phyloP scores from a whole-genome alignment of 257 asterid genomes.

The Petunia axillaris region DNA sequence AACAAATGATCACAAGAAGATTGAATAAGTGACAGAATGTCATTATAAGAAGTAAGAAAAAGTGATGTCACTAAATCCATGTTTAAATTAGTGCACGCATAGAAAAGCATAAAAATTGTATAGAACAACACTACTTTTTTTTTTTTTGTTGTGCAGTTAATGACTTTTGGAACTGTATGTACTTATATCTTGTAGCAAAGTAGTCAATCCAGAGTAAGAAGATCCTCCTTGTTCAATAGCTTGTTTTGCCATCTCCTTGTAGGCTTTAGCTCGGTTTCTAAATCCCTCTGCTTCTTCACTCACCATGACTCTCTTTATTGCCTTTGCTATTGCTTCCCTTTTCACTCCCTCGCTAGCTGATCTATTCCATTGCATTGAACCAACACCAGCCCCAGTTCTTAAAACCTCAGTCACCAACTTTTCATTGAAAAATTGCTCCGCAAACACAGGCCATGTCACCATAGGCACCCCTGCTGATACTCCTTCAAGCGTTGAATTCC shows the following conservation, averaged over 20 bases:
- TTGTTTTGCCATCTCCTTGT: constrained; percentile 42
- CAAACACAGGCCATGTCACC: constrained; percentile 54
- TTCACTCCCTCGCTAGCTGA: constrained; percentile 41
- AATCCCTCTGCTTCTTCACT: constrained; percentile 46
- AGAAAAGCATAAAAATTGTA: no score
- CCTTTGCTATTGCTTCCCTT: constrained; percentile 42
- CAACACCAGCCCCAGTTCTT: constrained; percentile 44
- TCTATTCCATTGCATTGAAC: constrained; percentile 40
- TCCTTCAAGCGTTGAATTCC: constrained; percentile 58
- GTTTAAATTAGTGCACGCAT: background rate
- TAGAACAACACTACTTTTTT: no score
- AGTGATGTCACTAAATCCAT: background rate
- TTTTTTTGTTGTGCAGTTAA: no score
- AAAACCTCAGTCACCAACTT: constrained; percentile 45
- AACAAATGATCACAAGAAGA: no score
- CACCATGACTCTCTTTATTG: constrained; percentile 43
- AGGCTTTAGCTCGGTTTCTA: constrained; percentile 36
- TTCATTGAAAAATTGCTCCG: constrained; percentile 53
- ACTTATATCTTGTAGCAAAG: constrained; percentile 47
- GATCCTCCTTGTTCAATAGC: constrained; percentile 61
- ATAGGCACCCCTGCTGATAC: constrained; percentile 51
- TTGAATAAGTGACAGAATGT: background rate
- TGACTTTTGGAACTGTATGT: background rate
- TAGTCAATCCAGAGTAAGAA: constrained; percentile 47
- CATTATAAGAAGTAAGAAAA: background rate